A percentile compares a stretch with the other conserved stretches of the same genome.
phyloP scores from a whole-genome alignment of 371 early-diverging fungal species.

The Rhizopus arrhizus region DNA sequence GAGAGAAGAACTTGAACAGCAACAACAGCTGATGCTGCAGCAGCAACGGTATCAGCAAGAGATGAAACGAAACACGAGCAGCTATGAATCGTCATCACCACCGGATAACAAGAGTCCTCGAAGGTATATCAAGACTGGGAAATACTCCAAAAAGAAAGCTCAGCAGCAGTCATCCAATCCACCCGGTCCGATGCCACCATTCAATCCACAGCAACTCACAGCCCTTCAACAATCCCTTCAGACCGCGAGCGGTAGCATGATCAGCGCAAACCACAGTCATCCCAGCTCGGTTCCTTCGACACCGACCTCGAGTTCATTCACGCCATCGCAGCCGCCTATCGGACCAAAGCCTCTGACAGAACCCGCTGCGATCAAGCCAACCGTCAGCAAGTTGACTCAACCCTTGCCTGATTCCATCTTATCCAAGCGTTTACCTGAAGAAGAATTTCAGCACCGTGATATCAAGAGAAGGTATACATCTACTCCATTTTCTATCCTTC shows the following conservation, averaged over 20 bases:
- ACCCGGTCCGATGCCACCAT: neutral
- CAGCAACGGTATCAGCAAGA: slow-evolving; percentile 21
- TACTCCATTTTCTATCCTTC: too few species aligned
- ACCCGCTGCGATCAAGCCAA: slow-evolving; percentile 2
- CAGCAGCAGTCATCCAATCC: slow-evolving; percentile 19
- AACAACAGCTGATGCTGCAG: slow-evolving; percentile 25
- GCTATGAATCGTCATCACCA: slow-evolving; percentile 11
- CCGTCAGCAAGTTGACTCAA: slow-evolving; percentile 7
- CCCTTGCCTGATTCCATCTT: slow-evolving; percentile 35
- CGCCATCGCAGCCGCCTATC: too few species aligned
- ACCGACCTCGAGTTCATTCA: too few species aligned
- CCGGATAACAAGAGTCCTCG: slow-evolving; percentile 53
- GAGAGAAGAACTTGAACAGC: slow-evolving; percentile 41
- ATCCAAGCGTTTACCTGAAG: slow-evolving; percentile 52
- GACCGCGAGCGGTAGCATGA: too few species aligned
- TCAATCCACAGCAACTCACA: slow-evolving; percentile 6
- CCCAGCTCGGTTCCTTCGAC: too few species aligned
- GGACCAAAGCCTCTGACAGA: too few species aligned
- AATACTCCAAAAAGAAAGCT: slow-evolving; percentile 64
- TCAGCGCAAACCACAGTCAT: too few species aligned
- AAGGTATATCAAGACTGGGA: slow-evolving; percentile 66
- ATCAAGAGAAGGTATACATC: slow-evolving; percentile 41
- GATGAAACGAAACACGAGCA: slow-evolving; percentile 3
- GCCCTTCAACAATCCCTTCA: too few species aligned
- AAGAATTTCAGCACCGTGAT: slow-evolving; percentile 47